These are phyloP conservation scores for Acer campestre DNA, from an alignment of 345 rosid genomes.

Conservation along the genomic window DNA sequence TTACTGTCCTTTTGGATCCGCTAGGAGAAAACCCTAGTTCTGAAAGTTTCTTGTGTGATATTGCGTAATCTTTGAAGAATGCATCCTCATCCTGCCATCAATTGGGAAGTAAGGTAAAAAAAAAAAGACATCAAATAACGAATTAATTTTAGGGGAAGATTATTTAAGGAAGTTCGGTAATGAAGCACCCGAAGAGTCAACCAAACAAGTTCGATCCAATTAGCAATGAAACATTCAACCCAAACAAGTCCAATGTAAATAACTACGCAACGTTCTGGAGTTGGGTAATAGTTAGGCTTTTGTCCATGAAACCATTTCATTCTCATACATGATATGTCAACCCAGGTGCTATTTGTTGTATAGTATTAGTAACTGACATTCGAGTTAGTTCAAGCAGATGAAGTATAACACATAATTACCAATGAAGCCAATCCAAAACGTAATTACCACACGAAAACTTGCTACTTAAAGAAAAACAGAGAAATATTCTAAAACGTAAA, in stretches of 20 bases:
- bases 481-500: neutral
- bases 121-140: constrained; percentile 4
- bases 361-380: neutral
- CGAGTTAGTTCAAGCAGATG: neutral
- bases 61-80: constrained; percentile 75
- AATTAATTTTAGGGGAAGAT: neutral
- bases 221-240: constrained; percentile 1
- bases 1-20: constrained; percentile 36
- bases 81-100: constrained; percentile 79
- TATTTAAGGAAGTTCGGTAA: neutral
- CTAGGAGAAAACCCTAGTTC: constrained; percentile 73
- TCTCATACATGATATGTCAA: neutral
- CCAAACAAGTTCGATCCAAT: constrained; percentile 17
- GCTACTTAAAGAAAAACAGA: neutral
- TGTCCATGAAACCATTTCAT: neutral
- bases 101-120: neutral
- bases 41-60: constrained; percentile 85
- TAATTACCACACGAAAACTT: neutral
- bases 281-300: constrained; percentile 13
- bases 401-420: neutral
- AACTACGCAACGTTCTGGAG: neutral
- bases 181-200: neutral
- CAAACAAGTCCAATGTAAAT: constrained; percentile 16
- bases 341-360: neutral
- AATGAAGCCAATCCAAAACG: neutral